These are phyloP conservation scores for Pinus taeda DNA, from an alignment of 75 land plant species.

Conservation along the genomic window DNA sequence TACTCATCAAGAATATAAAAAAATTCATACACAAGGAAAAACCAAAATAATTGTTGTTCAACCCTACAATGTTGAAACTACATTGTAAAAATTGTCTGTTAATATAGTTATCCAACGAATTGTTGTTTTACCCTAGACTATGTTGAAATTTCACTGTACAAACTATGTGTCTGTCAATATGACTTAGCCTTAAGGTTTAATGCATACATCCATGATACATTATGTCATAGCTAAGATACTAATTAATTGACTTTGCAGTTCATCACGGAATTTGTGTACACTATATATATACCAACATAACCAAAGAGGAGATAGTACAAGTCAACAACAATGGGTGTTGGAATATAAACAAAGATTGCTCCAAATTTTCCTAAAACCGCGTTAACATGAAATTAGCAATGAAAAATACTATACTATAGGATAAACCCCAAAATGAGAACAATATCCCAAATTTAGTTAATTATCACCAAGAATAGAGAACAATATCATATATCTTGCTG, in stretches of 20 bases:
- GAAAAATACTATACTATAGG: not conserved
- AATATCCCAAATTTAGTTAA: too few relatives aligned
- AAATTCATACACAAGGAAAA: not conserved
- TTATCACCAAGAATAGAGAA: too few relatives aligned
- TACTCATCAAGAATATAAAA: conserved; percentile 1
- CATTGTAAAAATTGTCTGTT: not conserved
- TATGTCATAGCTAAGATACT: not conserved
- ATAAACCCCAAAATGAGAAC: too few relatives aligned
- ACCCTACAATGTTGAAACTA: too few relatives aligned
- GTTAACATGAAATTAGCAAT: not conserved
- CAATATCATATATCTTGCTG: not conserved
- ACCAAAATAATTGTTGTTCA: not conserved
- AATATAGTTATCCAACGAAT: not conserved
- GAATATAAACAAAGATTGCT: conserved; percentile 67
- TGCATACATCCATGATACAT: too few relatives aligned
- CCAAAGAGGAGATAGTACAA: conserved; percentile 47
- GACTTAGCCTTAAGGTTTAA: not conserved
- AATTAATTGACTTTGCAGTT: not conserved
- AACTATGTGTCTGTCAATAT: not conserved
- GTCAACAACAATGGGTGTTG: conserved; percentile 69
- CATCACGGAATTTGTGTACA: conserved; percentile 10
- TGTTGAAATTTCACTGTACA: too few relatives aligned
- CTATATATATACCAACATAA: too few relatives aligned
- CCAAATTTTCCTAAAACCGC: conserved; percentile 22
- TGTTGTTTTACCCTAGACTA: not conserved